A percentile compares a stretch with the other conserved stretches of the same genome.
Conservation (phyloP, 2,329 filamentous ascomycete species). For the Verticillium dahliae region DNA sequence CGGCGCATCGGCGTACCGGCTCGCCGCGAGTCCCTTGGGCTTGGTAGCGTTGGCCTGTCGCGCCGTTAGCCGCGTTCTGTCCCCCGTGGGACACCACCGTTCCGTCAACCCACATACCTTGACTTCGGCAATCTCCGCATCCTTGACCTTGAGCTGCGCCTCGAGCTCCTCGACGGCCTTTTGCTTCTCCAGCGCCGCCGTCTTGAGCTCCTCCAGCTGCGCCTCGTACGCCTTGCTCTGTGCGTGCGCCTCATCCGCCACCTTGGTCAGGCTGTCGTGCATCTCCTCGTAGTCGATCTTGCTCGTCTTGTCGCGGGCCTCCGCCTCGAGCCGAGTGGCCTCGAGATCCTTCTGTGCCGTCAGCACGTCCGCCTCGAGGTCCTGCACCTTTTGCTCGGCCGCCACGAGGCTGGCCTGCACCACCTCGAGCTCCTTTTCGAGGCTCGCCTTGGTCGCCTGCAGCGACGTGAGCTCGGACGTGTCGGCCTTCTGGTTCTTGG, state of each 20-base stretch:
- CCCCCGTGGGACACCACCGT: conserved; percentile 17
- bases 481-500: conserved; percentile 49
- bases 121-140: conserved; percentile 56
- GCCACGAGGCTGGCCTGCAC: conserved; percentile 25
- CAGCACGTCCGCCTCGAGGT: conserved; percentile 34
- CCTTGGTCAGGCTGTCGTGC: conserved; percentile 53
- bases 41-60: conserved; percentile 28
- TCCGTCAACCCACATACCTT: conserved; percentile 34
- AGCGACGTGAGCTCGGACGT: conserved; percentile 47
- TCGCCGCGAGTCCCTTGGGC: conserved; percentile 46
- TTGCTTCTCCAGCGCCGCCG: conserved; percentile 39
- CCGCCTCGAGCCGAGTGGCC: conserved; percentile 42
- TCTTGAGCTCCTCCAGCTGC: conserved; percentile 37
- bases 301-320: conserved; percentile 46
- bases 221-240: conserved; percentile 46
- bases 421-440: conserved; percentile 34
- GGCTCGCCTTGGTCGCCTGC: conserved; percentile 37
- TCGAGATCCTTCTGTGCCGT: conserved; percentile 47
- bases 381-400: conserved; percentile 24
- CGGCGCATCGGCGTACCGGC: conserved; percentile 42
- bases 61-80: conserved; percentile 34
- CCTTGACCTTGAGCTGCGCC: conserved; percentile 54
- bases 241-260: conserved; percentile 52
- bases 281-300: conserved; percentile 56
- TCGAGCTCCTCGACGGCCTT: conserved; percentile 43